Base-by-base conservation (phyloP, 805 yeast genomes). In the Schwanniomyces occidentalis region DNA sequence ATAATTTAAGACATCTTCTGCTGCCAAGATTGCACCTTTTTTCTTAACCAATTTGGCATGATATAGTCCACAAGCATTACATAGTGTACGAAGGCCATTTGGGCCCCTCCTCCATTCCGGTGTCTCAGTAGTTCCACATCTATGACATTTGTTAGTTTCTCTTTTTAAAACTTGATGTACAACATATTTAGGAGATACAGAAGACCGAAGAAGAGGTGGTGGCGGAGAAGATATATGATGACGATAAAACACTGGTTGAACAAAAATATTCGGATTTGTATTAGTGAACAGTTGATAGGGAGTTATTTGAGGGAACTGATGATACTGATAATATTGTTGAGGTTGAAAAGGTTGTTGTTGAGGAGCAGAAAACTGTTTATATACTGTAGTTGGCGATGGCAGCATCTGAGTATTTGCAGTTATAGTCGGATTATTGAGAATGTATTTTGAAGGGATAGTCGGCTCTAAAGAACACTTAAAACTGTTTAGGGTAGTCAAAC, bases 21-120 rank as follows among this genome's bases (percentile, higher is more conserved):
- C 72, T 15, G 83, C 80, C 27, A 65, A 63, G 4, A 58, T 69
- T 28, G 69, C 72, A 8, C 87, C 87, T 40, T 69, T 71, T 40
- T 70, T 69, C 50, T 80, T 82, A 33, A 75, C 66, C 59, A 65
- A 51, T 37, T 65, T 65, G 23, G 72, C 71, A 40, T 65, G 72
- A 43, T 59, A 65, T 30, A 65, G 58, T 0, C 72, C 72, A 45
- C 72, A 65, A 1, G 72, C 72, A 40, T 65, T 65, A 40, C 72
- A 65, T 27, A 65, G 51, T 0, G 72, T 65, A n/a, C 71, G 48
- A n/a, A 63, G 68, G 2, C 72, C 72, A 28, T 64, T 63, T 8
- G 72, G 72, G 4, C 72, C 72, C 28, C 71, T 49, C 34, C 72
- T 49, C 72, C 72, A 65, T 45, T 65, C 72, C 5, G 71, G 72